phyloP scores from a whole-genome alignment of 2,329 filamentous ascomycete genomes.

The Alternaria consortialis region DNA sequence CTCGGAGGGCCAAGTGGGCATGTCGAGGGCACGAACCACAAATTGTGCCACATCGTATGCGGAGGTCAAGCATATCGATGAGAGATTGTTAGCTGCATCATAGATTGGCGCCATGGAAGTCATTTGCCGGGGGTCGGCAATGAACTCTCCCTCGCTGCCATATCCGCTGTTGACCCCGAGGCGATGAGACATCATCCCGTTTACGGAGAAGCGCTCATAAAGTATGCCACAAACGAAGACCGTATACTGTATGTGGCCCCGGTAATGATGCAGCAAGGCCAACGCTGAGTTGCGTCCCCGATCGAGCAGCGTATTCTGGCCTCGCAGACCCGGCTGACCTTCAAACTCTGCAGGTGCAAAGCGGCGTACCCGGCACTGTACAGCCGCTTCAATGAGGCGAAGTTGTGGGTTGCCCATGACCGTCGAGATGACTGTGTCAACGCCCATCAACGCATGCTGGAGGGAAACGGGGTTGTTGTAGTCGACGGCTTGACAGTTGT shows the following conservation, averaged over 20 bases:
- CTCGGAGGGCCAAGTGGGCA: slow-evolving; percentile 72
- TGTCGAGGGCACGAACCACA: slow-evolving; percentile 72
- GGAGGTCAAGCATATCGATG: slow-evolving; percentile 70
- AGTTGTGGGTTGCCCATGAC: slow-evolving; percentile 73
- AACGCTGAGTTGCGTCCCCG: slow-evolving; percentile 67
- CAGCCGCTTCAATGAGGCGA: slow-evolving; percentile 75
- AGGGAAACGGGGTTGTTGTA: slow-evolving; percentile 68
- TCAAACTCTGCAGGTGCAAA: slow-evolving; percentile 83
- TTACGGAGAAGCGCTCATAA: slow-evolving; percentile 77
- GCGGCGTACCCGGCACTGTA: slow-evolving; percentile 68
- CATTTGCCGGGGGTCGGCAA: slow-evolving; percentile 68
- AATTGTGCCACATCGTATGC: slow-evolving; percentile 75
- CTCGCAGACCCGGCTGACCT: slow-evolving; percentile 66
- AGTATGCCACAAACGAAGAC: slow-evolving; percentile 78
- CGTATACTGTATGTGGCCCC: slow-evolving; percentile 69
- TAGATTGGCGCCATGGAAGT: slow-evolving; percentile 68
- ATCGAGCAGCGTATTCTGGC: slow-evolving; percentile 67
- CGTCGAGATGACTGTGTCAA: slow-evolving; percentile 79
- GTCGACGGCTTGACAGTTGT: slow-evolving; percentile 75
- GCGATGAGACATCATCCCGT: slow-evolving; percentile 67
- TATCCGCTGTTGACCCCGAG: slow-evolving; percentile 68
- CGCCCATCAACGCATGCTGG: slow-evolving; percentile 72
- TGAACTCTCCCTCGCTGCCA: slow-evolving; percentile 68
- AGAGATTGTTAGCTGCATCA: slow-evolving; percentile 57
- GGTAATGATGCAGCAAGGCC: slow-evolving; percentile 64